phyloP scores from a whole-genome alignment of 305 asterid species.

The Ajuga reptans region DNA sequence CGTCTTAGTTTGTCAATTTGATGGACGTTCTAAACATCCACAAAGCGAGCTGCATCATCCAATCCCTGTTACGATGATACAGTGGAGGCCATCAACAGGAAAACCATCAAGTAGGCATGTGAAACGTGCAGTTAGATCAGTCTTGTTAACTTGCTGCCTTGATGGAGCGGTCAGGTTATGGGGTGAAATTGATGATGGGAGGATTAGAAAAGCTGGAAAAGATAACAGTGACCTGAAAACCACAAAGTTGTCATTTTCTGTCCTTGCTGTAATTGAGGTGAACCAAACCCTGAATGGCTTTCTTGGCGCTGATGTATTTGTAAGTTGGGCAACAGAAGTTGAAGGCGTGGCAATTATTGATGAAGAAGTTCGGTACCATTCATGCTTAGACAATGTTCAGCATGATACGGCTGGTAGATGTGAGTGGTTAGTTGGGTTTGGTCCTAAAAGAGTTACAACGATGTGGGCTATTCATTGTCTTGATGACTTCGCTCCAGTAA shows the following conservation, averaged over 20 bases:
- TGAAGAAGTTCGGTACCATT: constrained; percentile 37
- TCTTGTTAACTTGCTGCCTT: constrained; percentile 72
- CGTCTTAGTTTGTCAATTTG: constrained; percentile 60
- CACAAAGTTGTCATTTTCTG: constrained; percentile 46
- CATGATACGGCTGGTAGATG: constrained; percentile 65
- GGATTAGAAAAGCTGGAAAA: constrained; percentile 59
- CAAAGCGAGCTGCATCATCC: constrained; percentile 72
- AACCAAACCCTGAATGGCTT: constrained; percentile 56
- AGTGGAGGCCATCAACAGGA: constrained; percentile 84
- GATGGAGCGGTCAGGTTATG: constrained; percentile 93
- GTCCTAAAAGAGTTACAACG: constrained; percentile 51
- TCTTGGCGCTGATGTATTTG: constrained; percentile 56
- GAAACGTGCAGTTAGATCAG: constrained; percentile 41
- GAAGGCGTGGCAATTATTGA: constrained; percentile 45
- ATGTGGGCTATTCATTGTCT: constrained; percentile 91
- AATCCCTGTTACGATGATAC: constrained; percentile 68
- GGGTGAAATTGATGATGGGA: constrained; percentile 86
- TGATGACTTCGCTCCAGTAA: constrained; percentile 79
- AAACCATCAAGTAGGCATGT: constrained; percentile 44
- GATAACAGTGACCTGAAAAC: constrained; percentile 52
- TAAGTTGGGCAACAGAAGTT: constrained; percentile 71
- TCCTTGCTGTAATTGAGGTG: constrained; percentile 72
- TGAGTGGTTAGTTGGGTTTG: constrained; percentile 86
- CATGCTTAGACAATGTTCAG: constrained; percentile 45
- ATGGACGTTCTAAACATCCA: constrained; percentile 33